Percentiles rank a stretch among this genome's conserved stretches.
Evolutionary conservation across 345 rosid genomes (phyloP).

Genomic region (Microthlaspi erraticum): DNA sequence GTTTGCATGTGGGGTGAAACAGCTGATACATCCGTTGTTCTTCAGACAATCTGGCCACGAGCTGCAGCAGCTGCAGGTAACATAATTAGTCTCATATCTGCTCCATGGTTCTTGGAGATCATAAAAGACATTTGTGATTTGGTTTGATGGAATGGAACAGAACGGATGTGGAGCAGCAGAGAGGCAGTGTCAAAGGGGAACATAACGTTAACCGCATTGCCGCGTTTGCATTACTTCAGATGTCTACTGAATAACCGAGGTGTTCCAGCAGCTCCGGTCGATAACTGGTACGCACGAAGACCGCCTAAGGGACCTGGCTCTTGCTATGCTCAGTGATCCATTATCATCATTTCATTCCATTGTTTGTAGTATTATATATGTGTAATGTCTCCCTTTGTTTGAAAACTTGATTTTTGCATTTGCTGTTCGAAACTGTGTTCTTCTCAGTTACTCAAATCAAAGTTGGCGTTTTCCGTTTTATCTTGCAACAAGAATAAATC

Average conservation of each 20-base stretch:
- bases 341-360: background rate
- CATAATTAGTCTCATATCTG: background rate
- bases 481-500: constrained; percentile 26
- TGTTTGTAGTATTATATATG: constrained; percentile 6
- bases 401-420: constrained; percentile 13
- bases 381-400: constrained; percentile 30
- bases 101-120: no score
- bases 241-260: constrained; percentile 87
- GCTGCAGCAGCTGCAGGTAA: constrained; percentile 93
- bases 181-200: constrained; percentile 59
- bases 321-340: constrained; percentile 74
- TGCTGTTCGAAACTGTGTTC: constrained; percentile 16
- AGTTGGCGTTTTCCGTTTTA: background rate
- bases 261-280: constrained; percentile 80
- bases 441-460: constrained; percentile 22
- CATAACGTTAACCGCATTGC: constrained; percentile 58
- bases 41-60: constrained; percentile 94
- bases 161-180: constrained; percentile 82
- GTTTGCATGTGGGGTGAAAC: constrained; percentile 98
- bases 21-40: constrained; percentile 80
- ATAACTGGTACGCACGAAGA: constrained; percentile 58
- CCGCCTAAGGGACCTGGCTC: constrained; percentile 79
- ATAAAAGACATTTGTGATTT: no score
- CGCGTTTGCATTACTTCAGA: constrained; percentile 83
- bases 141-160: constrained; percentile 42